Conservation (phyloP, 352 stramenopile species). For the Pythium brachiatum region DNA sequence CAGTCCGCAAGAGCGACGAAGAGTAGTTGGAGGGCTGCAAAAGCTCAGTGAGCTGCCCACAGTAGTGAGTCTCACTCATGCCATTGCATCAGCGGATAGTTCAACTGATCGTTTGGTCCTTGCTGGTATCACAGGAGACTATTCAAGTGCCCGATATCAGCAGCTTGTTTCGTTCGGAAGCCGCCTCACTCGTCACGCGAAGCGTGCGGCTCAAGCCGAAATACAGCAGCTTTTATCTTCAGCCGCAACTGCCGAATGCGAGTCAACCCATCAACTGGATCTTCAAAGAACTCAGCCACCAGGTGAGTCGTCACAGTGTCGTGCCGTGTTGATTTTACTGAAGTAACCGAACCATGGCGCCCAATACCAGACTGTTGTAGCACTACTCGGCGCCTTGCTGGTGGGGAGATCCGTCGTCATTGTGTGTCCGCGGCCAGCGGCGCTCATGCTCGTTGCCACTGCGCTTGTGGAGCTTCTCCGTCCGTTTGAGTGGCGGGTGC, state of each 20-base stretch:
- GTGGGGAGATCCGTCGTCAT: constrained; percentile 54
- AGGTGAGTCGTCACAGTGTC: constrained; percentile 28
- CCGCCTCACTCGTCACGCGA: neutral
- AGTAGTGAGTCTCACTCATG: too few relatives aligned
- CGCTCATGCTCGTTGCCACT: constrained; percentile 38
- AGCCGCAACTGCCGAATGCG: constrained; percentile 2
- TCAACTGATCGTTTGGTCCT: too few relatives aligned
- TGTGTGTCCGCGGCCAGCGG: constrained; percentile 44
- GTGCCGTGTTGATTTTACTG: neutral
- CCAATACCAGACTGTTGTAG: constrained; percentile 46
- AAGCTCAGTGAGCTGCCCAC: neutral
- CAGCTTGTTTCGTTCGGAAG: neutral
- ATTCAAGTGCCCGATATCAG: too few relatives aligned
- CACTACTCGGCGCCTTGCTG: constrained; percentile 43
- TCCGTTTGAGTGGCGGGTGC: constrained; percentile 61
- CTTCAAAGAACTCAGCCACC: constrained; percentile 55
- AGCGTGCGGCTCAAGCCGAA: constrained; percentile 24
- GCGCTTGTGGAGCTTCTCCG: constrained; percentile 38
- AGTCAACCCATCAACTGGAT: constrained; percentile 34
- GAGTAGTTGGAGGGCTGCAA: neutral
- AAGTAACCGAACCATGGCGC: neutral
- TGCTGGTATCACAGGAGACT: too few relatives aligned
- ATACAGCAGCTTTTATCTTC: constrained; percentile 41
- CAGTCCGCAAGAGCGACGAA: neutral
- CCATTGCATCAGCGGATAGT: too few relatives aligned